Evolutionary conservation across 768 basidiomycete species (phyloP).

Genomic region (Termitomyces sp.): DNA sequence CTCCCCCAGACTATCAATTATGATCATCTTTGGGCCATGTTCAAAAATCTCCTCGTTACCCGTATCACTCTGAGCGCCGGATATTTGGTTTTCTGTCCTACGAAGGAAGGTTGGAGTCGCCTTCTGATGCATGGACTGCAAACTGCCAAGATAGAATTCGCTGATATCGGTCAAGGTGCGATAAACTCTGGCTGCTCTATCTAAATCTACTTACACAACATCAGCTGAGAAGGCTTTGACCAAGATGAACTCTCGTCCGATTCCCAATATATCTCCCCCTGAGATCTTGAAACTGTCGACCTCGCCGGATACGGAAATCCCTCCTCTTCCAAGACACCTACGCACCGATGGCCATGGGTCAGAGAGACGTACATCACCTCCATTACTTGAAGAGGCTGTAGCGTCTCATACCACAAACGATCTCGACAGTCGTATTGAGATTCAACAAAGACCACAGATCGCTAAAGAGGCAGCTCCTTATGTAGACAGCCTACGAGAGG

Average conservation of each 20-base stretch:
- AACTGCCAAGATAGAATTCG: constrained; percentile 1
- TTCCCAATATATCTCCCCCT: background rate
- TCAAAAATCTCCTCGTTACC: background rate
- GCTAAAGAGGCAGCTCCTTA: background rate
- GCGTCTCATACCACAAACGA: background rate
- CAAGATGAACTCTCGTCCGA: background rate
- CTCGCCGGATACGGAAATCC: background rate
- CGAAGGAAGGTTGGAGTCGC: background rate
- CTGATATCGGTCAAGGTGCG: background rate
- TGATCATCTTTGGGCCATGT: background rate
- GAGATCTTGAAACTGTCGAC: background rate
- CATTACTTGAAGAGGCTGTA: background rate
- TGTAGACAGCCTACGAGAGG: too few relatives aligned
- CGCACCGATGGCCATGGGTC: background rate
- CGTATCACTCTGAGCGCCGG: constrained; percentile 1
- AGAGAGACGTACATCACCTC: background rate
- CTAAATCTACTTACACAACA: background rate
- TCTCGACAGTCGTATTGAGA: too few relatives aligned
- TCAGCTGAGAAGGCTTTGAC: background rate
- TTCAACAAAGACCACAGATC: background rate
- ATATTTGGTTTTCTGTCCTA: background rate
- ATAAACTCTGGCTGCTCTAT: background rate
- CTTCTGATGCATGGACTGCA: background rate
- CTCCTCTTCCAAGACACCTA: background rate
- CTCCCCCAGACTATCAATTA: background rate